These are phyloP conservation scores for Microsporum canis DNA, from an alignment of 2,329 filamentous ascomycete species.

Conservation along the genomic window DNA sequence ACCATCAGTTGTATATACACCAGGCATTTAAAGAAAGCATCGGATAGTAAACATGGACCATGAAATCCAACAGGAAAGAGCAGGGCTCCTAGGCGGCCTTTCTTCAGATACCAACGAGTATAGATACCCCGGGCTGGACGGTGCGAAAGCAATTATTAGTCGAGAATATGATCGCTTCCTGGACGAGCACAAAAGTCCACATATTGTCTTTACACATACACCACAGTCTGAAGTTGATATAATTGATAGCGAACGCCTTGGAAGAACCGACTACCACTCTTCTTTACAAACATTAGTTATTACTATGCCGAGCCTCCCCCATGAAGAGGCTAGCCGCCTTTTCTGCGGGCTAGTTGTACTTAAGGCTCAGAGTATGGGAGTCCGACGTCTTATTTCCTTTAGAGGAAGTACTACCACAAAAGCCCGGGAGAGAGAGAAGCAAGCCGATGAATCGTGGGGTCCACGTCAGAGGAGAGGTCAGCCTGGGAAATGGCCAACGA, in stretches of 20 bases:
- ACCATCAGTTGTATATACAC: too few relatives aligned
- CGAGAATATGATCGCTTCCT: not conserved
- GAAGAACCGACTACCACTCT: not conserved
- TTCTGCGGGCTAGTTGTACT: not conserved
- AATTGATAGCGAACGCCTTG: not conserved
- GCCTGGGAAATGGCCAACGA: not conserved
- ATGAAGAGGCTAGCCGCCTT: not conserved
- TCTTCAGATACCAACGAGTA: not conserved
- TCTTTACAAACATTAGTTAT: not conserved
- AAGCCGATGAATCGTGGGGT: not conserved
- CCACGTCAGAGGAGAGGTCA: not conserved
- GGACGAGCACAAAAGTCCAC: not conserved
- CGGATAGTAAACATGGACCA: not conserved
- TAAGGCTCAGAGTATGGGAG: not conserved
- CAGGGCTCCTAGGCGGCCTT: not conserved
- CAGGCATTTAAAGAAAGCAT: too few relatives aligned
- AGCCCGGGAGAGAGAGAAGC: not conserved
- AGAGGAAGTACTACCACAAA: not conserved
- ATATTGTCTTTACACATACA: not conserved
- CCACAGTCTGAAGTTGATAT: not conserved
- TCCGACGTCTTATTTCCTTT: not conserved
- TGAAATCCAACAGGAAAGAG: not conserved
- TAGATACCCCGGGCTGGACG: not conserved
- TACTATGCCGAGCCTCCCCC: not conserved
- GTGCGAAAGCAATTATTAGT: not conserved